These are phyloP conservation scores for Alternaria brassicicola DNA, from an alignment of 2,329 filamentous ascomycete species.

Conservation along the genomic window DNA sequence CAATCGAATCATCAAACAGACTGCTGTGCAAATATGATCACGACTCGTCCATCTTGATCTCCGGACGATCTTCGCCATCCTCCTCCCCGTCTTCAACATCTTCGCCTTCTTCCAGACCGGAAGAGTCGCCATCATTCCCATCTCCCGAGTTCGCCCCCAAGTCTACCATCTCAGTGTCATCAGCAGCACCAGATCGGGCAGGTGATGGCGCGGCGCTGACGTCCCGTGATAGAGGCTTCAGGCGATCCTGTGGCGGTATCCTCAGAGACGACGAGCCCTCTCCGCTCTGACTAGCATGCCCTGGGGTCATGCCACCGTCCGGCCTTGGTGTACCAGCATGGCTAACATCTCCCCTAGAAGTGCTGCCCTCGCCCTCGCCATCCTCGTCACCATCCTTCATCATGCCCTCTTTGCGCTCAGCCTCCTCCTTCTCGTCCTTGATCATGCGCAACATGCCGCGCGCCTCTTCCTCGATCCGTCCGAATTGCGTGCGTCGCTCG, in stretches of 20 bases:
- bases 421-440: constrained; percentile 93
- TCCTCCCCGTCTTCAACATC: constrained; percentile 42
- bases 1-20: constrained; percentile 19
- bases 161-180: constrained; percentile 44
- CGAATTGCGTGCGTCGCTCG: constrained; percentile 85
- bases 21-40: constrained; percentile 16
- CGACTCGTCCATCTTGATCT: constrained; percentile 39
- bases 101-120: constrained; percentile 42
- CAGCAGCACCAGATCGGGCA: constrained; percentile 29
- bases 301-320: constrained; percentile 50
- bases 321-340: constrained; percentile 54
- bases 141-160: constrained; percentile 28
- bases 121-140: constrained; percentile 39
- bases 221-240: constrained; percentile 40
- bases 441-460: constrained; percentile 83
- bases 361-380: constrained; percentile 49
- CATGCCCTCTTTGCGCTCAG: constrained; percentile 79
- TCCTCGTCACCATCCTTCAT: constrained; percentile 52
- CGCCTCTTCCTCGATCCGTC: constrained; percentile 87
- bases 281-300: constrained; percentile 44
- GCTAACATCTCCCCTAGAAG: constrained; percentile 47
- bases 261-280: constrained; percentile 36
- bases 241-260: constrained; percentile 40
- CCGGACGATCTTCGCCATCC: constrained; percentile 30
- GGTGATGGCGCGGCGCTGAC: constrained; percentile 36